Percentiles rank a stretch among this genome's conserved stretches.
Evolutionary conservation across 768 basidiomycete genomes (phyloP).

Genomic region (Collybiopsis confluens): DNA sequence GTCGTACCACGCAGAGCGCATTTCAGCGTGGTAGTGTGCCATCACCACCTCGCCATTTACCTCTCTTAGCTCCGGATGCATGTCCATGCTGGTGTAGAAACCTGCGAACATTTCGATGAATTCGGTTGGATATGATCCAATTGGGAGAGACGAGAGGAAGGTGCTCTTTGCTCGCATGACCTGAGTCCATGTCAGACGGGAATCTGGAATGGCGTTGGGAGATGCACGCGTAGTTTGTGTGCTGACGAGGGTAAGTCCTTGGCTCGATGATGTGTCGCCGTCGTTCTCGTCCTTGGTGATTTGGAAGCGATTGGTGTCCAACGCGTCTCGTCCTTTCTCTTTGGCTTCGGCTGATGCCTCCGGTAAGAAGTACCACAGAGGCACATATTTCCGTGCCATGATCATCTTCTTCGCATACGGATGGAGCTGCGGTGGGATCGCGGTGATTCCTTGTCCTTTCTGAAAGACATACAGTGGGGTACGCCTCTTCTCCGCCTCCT

Average conservation of each 20-base stretch:
- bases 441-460: background rate
- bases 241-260: background rate
- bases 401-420: constrained; percentile 5
- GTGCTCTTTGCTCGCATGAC: constrained; percentile 1
- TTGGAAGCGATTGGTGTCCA: constrained; percentile 1
- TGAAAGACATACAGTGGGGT: background rate
- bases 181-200: background rate
- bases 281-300: background rate
- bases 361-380: constrained; percentile 8
- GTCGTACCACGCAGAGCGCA: constrained; percentile 3
- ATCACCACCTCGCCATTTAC: background rate
- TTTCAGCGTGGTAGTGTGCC: constrained; percentile 5
- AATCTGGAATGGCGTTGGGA: constrained; percentile 1
- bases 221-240: background rate
- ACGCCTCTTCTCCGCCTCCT: constrained; percentile 13
- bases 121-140: background rate
- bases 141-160: background rate
- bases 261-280: background rate
- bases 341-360: constrained; percentile 5
- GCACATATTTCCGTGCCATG: background rate
- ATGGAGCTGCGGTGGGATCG: background rate
- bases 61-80: background rate
- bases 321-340: background rate
- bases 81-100: constrained; percentile 9
- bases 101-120: constrained; percentile 5